These are phyloP conservation scores for Curvularia sp. DNA, from an alignment of 2,329 filamentous ascomycete species.

Conservation along the genomic window DNA sequence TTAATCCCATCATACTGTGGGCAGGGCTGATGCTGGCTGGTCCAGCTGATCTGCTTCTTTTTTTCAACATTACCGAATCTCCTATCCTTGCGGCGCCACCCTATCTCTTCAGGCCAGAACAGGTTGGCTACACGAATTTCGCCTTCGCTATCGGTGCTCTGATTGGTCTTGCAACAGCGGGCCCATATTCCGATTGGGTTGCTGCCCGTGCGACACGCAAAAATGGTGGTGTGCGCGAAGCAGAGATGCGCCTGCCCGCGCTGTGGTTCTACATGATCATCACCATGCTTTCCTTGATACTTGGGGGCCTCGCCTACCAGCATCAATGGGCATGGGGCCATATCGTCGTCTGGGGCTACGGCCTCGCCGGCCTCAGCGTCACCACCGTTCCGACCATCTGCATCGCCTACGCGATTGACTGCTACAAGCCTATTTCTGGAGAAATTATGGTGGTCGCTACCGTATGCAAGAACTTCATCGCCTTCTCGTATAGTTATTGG, in stretches of 20 bases:
- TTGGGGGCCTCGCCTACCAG: constrained; percentile 60
- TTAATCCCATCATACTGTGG: constrained; percentile 56
- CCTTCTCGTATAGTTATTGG: constrained; percentile 55
- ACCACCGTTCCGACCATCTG: constrained; percentile 55
- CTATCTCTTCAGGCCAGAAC: constrained; percentile 54
- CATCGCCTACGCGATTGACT: constrained; percentile 57
- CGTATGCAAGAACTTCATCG: constrained; percentile 56
- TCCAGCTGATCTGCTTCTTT: constrained; percentile 55
- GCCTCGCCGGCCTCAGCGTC: constrained; percentile 52
- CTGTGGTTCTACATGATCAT: constrained; percentile 59
- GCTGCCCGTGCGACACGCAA: constrained; percentile 60
- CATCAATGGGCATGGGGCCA: constrained; percentile 58
- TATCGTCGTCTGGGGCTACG: constrained; percentile 60
- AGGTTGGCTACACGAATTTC: constrained; percentile 60
- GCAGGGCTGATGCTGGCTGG: constrained; percentile 46
- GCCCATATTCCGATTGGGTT: constrained; percentile 65
- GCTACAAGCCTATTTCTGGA: constrained; percentile 57
- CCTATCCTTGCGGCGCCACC: constrained; percentile 56
- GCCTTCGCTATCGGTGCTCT: constrained; percentile 58
- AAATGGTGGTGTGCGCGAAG: constrained; percentile 64
- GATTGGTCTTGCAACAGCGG: constrained; percentile 63
- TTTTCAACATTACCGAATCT: constrained; percentile 61
- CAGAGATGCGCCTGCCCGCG: constrained; percentile 63
- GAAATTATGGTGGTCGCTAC: constrained; percentile 57
- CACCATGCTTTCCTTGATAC: constrained; percentile 57